A percentile compares a stretch with the other conserved stretches of the same genome.
phyloP scores from a whole-genome alignment of 2,329 filamentous ascomycete genomes.

The Mycosphaerelloides madeirae region DNA sequence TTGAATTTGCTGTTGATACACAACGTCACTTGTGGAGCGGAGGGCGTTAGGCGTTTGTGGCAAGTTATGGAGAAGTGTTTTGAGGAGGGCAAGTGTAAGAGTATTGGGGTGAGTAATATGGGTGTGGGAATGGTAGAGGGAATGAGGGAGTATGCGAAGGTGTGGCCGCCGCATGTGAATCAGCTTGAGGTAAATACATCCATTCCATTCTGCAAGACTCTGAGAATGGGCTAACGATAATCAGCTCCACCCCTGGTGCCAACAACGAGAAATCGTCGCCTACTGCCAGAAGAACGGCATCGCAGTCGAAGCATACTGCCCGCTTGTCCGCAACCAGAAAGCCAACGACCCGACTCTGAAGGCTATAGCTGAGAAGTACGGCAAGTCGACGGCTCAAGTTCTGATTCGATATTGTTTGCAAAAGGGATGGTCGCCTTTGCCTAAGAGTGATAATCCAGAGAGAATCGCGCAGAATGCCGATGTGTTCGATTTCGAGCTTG shows the following conservation, averaged over 20 bases:
- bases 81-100: constrained; percentile 55
- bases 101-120: constrained; percentile 71
- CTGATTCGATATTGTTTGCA: constrained; percentile 78
- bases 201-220: neutral
- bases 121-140: constrained; percentile 64
- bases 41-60: constrained; percentile 60
- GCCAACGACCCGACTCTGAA: constrained; percentile 63
- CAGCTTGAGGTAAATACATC: constrained; percentile 60
- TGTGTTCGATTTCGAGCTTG: constrained; percentile 58
- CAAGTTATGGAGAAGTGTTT: constrained; percentile 59
- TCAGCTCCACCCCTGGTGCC: constrained; percentile 69
- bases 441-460: constrained; percentile 66
- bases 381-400: constrained; percentile 70
- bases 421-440: constrained; percentile 65
- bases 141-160: constrained; percentile 59
- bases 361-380: constrained; percentile 64
- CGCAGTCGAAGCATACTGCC: constrained; percentile 60
- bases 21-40: constrained; percentile 50
- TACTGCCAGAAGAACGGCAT: constrained; percentile 58
- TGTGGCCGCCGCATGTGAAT: constrained; percentile 67
- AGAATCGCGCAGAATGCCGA: constrained; percentile 63
- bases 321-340: constrained; percentile 66
- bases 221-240: neutral
- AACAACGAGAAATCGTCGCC: constrained; percentile 56
- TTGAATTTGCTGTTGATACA: constrained; percentile 70